phyloP scores from a whole-genome alignment of 345 rosid genomes.

The Aquilaria yunnanensis region DNA sequence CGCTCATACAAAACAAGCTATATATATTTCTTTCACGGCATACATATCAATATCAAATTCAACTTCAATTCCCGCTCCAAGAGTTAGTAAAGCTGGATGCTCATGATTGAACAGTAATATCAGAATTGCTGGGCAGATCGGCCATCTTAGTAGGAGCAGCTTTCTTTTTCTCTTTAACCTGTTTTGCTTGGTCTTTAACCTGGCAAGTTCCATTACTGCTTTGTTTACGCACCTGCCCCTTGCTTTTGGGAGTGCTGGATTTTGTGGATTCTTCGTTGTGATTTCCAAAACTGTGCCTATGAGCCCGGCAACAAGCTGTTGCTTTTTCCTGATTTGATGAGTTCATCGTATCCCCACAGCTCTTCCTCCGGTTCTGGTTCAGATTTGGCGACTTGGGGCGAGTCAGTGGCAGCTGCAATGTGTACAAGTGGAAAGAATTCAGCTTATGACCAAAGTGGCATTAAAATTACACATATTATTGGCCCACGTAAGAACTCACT shows the following conservation, averaged over 20 bases:
- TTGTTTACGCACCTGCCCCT: constrained; percentile 20
- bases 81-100: constrained; percentile 20
- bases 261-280: constrained; percentile 30
- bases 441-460: too few species aligned
- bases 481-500: too few species aligned
- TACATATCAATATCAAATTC: constrained; percentile 10
- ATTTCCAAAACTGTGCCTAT: constrained; percentile 61
- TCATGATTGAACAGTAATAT: constrained; percentile 32
- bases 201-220: constrained; percentile 39
- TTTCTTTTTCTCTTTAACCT: constrained; percentile 35
- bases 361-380: constrained; percentile 6
- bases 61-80: constrained; percentile 16
- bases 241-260: constrained; percentile 22
- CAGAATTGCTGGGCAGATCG: constrained; percentile 13
- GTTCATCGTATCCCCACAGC: constrained; percentile 22
- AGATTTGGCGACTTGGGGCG: too few species aligned
- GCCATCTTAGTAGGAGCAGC: constrained; percentile 19
- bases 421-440: constrained; percentile 3
- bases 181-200: constrained; percentile 35
- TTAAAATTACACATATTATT: too few species aligned
- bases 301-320: constrained; percentile 42
- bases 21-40: constrained; percentile 16
- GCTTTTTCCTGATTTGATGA: constrained; percentile 32
- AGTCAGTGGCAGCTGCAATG: neutral
- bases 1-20: constrained; percentile 20